Evolutionary conservation across 2,329 filamentous ascomycete genomes (phyloP).

Genomic region (Ophiostoma novo-ulmi): DNA sequence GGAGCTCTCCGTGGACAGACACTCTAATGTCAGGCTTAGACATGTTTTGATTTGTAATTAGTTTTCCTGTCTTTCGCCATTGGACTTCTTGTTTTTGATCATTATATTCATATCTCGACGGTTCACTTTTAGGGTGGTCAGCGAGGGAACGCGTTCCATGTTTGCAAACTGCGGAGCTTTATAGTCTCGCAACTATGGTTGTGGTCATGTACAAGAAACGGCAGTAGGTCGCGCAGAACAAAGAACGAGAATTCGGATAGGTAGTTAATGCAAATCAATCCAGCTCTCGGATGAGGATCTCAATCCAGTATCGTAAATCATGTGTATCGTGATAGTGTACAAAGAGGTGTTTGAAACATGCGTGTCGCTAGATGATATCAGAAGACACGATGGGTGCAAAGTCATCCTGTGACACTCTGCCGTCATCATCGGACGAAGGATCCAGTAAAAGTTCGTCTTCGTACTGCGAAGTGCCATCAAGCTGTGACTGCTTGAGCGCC

Average conservation of each 20-base stretch:
- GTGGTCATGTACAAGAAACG: neutral
- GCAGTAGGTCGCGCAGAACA: neutral
- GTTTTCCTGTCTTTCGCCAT: neutral
- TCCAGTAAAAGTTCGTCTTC: neutral
- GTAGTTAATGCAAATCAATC: neutral
- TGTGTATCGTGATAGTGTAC: neutral
- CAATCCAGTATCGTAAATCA: neutral
- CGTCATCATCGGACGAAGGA: neutral
- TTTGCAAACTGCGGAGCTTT: neutral
- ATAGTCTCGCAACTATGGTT: neutral
- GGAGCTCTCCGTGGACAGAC: slow-evolving; percentile 21
- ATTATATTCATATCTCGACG: neutral
- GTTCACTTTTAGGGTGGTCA: neutral
- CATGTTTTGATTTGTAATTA: neutral
- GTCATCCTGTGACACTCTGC: neutral
- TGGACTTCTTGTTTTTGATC: neutral
- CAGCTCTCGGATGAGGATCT: neutral
- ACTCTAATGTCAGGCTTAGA: slow-evolving; percentile 24
- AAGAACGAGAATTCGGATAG: neutral
- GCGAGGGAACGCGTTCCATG: neutral
- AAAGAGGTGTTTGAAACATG: neutral
- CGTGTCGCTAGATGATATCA: neutral
- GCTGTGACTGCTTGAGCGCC: neutral
- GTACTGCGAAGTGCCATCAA: neutral
- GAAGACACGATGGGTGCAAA: neutral